phyloP scores from a whole-genome alignment of 2,329 filamentous ascomycete genomes.

The Colletotrichum tropicicola region DNA sequence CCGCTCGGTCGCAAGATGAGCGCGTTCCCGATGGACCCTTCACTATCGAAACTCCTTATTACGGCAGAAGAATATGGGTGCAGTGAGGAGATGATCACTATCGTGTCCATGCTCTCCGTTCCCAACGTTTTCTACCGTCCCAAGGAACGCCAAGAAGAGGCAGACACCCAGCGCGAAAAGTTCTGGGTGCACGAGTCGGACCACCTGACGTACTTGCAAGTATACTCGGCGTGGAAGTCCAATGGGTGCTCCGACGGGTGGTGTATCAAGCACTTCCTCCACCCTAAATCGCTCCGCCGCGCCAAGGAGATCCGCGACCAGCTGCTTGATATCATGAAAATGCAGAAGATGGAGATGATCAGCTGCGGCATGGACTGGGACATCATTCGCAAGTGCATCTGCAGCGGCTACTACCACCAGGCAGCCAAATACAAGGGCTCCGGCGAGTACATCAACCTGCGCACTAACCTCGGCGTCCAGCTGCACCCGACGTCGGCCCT shows the following conservation, averaged over 20 bases:
- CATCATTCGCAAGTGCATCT: conserved; percentile 93
- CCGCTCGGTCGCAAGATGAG: conserved; percentile 92
- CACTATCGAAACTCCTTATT: conserved; percentile 92
- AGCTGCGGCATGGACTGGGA: conserved; percentile 98
- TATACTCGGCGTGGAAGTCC: conserved; percentile 93
- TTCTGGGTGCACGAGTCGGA: conserved; percentile 99
- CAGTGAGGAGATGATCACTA: conserved; percentile 97
- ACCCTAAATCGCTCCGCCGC: conserved; percentile 90
- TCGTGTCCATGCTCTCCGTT: conserved; percentile 97
- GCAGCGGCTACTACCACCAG: conserved; percentile 97
- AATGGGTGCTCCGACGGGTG: conserved; percentile 91
- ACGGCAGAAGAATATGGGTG: conserved; percentile 90
- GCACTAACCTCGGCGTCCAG: conserved; percentile 93
- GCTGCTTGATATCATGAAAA: conserved; percentile 90
- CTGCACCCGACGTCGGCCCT: conserved; percentile 93
- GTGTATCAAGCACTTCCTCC: conserved; percentile 93
- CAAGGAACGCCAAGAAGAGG: conserved; percentile 96
- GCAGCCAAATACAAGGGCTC: conserved; percentile 95
- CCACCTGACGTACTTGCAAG: conserved; percentile 93
- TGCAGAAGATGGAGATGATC: conserved; percentile 87
- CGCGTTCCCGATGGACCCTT: conserved; percentile 97
- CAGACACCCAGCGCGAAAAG: conserved; percentile 93
- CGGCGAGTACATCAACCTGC: conserved; percentile 96
- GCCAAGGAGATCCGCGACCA: conserved; percentile 96
- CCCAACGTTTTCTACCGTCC: conserved; percentile 97